Percentiles rank a stretch among this genome's conserved stretches.
Evolutionary conservation across 23 red algal genomes (phyloP).

Genomic region (Pyropia yezoensis): DNA sequence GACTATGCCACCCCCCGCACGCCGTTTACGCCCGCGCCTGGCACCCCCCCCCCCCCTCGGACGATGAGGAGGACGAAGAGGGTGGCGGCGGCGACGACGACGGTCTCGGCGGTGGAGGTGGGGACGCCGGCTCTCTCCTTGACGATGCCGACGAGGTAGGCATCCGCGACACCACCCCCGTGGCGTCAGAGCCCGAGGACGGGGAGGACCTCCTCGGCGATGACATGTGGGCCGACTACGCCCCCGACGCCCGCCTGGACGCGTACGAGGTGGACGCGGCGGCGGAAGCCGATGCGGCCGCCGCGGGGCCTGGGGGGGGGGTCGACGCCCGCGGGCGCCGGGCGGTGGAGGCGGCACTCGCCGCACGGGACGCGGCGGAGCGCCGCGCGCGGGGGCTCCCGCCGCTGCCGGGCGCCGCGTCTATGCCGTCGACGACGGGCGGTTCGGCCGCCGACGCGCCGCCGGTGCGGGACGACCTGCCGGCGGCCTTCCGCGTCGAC

Average conservation of each 20-base stretch:
- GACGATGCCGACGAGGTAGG: no score
- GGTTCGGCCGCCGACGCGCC: neutral
- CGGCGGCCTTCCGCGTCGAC: neutral
- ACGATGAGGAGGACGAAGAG: no score
- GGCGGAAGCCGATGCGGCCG: conserved; percentile 71
- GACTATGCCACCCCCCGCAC: no score
- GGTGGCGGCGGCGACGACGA: no score
- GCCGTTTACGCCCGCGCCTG: no score
- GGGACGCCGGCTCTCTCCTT: no score
- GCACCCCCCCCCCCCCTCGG: no score
- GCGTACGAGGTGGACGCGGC: conserved; percentile 72
- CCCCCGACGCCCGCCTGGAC: conserved; percentile 60
- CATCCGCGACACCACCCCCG: no score
- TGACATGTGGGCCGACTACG: conserved; percentile 89
- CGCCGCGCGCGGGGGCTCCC: neutral
- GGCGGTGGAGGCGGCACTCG: conserved; percentile 55
- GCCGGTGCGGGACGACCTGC: neutral
- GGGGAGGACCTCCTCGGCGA: conserved; percentile 95
- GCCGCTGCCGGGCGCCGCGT: neutral
- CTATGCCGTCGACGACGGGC: neutral
- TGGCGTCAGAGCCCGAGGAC: conserved; percentile 11
- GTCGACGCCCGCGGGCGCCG: conserved; percentile 32
- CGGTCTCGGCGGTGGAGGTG: no score
- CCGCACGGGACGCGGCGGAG: conserved; percentile 9
- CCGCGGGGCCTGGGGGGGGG: neutral